phyloP scores from a whole-genome alignment of 768 basidiomycete species.

The Lactarius sanguifluus region DNA sequence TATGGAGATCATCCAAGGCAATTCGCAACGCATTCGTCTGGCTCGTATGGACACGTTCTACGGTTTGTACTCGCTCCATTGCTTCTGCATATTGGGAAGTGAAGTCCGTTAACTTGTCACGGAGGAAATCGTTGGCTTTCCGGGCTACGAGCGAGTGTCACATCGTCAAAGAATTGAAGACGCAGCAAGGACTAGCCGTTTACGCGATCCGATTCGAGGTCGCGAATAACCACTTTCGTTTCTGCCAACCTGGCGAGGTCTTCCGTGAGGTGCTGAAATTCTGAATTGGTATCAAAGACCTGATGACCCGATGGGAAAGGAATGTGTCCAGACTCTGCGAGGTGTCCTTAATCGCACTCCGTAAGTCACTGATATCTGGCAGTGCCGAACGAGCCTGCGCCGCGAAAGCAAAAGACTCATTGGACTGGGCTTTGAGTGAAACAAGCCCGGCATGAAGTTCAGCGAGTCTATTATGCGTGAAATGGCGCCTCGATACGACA shows the following conservation, averaged over 20 bases:
- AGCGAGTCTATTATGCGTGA: conserved; percentile 19
- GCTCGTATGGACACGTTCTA: conserved; percentile 16
- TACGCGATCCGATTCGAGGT: conserved; percentile 23
- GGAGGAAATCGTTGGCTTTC: conserved; percentile 30
- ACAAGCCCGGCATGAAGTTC: conserved; percentile 22
- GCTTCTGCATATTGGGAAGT: conserved; percentile 28
- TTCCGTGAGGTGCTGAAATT: conserved; percentile 19
- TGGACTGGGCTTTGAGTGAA: conserved; percentile 27
- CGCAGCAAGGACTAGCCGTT: conserved; percentile 13
- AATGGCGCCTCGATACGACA: not conserved
- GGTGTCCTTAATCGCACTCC: conserved; percentile 21
- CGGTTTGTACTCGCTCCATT: conserved; percentile 21
- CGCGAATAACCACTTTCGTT: conserved; percentile 19
- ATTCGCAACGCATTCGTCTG: conserved; percentile 15
- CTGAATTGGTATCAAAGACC: conserved; percentile 14
- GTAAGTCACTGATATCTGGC: conserved; percentile 22
- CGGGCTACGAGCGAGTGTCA: conserved; percentile 20
- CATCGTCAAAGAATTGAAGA: not conserved
- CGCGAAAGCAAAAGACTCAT: conserved; percentile 27
- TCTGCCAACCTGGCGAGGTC: conserved; percentile 19
- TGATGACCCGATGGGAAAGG: not conserved
- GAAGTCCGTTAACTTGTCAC: conserved; percentile 29
- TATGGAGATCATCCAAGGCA: conserved; percentile 22
- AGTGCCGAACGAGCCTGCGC: conserved; percentile 21
- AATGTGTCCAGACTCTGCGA: conserved; percentile 16